Evolutionary conservation across 441 rosid species (phyloP), one percentile per base, ranked within the genome.

Genomic region (Pelargonium cotyledonis): DNA sequence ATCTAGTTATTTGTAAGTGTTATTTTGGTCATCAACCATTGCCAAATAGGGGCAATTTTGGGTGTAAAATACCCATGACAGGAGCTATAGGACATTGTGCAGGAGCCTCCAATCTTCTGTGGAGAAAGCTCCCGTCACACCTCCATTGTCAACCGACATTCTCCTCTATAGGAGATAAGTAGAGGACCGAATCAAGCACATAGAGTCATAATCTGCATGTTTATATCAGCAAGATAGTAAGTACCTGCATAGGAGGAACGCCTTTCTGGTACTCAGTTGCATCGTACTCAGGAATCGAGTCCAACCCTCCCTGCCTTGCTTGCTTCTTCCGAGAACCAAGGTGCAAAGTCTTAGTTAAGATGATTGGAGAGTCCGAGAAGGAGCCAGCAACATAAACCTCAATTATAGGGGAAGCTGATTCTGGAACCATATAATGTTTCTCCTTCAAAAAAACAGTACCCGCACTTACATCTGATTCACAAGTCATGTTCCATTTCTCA

Each of bases 371-470:
- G 49, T 86, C 90, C 9, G 76, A 79, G 83, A 81, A 86, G 18
- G 88, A 82, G 41, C 89, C 90, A 23, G 90, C 86, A 38, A 88
- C 86, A 74, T 85, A 88, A 9, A 88, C 90, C 78, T 88, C 93
- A 65, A 86, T 67, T 49, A 75, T 72, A 49, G 88, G 87, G 16
- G 21, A 53, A 18, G 16, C 16, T 53, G 60, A n/a, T 53, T 53
- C 60, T 0, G 18, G 21, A 53, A 53, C 60, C 60, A 53, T 12
- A 53, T 4, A 53, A 53, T 53, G 19, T 53, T 53, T 53, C 60
- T 49, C 57, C 57, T 49, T 49, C 57, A 49, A 49, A 15, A 49
- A 49, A 15, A n/a, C 16, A 11, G 57, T 49, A 4, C 57, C 57
- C 15, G 57, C 15, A 0, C 16, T 49, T 14, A 53, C 60, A 53